Percentiles rank a stretch among this genome's conserved stretches.
These are phyloP conservation scores for Rhodotorula babjevae DNA, from an alignment of 768 basidiomycete genomes.

Conservation along the genomic window DNA sequence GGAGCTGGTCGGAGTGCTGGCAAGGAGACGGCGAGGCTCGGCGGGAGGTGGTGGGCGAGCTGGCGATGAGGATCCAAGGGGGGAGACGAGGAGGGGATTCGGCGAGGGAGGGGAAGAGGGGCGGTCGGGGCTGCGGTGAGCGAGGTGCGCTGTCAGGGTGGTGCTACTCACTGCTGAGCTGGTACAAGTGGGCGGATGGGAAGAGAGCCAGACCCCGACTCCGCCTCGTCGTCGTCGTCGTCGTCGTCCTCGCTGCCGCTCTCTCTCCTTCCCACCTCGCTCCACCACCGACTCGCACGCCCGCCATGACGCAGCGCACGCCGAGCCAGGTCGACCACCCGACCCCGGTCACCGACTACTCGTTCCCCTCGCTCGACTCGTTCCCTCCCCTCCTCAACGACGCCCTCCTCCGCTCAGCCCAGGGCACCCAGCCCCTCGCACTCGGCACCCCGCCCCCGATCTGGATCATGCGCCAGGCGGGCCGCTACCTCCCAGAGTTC, in stretches of 20 bases:
- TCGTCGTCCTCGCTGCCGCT: neutral
- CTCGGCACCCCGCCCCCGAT: slow-evolving; percentile 35
- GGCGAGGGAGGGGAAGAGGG: too few relatives aligned
- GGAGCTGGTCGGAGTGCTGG: too few relatives aligned
- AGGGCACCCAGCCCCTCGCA: slow-evolving; percentile 1
- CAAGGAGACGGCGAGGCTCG: too few relatives aligned
- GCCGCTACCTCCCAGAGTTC: slow-evolving; percentile 59
- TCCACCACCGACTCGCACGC: neutral
- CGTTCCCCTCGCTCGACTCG: slow-evolving; percentile 14
- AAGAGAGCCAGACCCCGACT: too few relatives aligned
- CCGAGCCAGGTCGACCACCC: slow-evolving; percentile 29
- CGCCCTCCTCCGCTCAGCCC: slow-evolving; percentile 12
- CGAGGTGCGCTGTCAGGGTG: neutral
- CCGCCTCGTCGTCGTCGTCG: neutral
- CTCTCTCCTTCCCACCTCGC: neutral
- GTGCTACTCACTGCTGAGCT: neutral
- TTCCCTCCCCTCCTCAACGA: slow-evolving; percentile 51
- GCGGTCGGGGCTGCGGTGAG: too few relatives aligned
- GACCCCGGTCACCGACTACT: slow-evolving; percentile 22
- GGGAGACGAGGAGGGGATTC: too few relatives aligned
- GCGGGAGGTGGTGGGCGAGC: too few relatives aligned
- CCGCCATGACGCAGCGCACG: neutral
- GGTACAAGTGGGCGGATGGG: neutral
- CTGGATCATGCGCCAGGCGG: slow-evolving; percentile 43
- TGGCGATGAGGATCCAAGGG: too few relatives aligned